These are phyloP conservation scores for Moesziomyces sp. DNA, from an alignment of 1,284 basidiomycete genomes.

Conservation along the genomic window DNA sequence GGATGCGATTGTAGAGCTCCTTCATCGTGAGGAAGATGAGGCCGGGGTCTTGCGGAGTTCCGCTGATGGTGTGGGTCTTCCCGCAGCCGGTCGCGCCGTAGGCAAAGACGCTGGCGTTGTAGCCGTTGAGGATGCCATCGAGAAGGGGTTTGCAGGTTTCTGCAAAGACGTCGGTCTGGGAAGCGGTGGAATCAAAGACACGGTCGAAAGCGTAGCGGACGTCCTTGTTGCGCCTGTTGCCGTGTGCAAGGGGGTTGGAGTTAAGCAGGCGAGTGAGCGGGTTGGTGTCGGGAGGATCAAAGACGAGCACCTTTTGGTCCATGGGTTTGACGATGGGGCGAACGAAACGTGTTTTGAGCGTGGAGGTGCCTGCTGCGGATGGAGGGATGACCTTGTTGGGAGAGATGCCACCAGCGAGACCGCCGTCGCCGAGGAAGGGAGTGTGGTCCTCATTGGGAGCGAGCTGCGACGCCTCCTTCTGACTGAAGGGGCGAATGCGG, in stretches of 20 bases:
- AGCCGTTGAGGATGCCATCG: slow-evolving; percentile 63
- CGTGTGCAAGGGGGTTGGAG: slow-evolving; percentile 29
- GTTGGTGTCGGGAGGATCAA: slow-evolving; percentile 64
- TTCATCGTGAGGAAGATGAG: slow-evolving; percentile 68
- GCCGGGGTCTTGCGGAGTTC: slow-evolving; percentile 62
- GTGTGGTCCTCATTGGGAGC: slow-evolving; percentile 55
- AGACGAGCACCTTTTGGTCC: slow-evolving; percentile 66
- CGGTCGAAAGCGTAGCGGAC: slow-evolving; percentile 67
- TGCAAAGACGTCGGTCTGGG: slow-evolving; percentile 61
- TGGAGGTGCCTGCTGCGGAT: slow-evolving; percentile 13
- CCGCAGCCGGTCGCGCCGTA: slow-evolving; percentile 67
- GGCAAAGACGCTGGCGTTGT: slow-evolving; percentile 67
- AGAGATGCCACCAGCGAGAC: slow-evolving; percentile 55
- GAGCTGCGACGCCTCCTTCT: slow-evolving; percentile 57
- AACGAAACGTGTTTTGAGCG: slow-evolving; percentile 53
- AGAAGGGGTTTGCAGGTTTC: slow-evolving; percentile 64
- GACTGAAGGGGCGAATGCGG: slow-evolving; percentile 65
- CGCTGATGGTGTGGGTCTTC: slow-evolving; percentile 67
- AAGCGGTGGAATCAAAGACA: slow-evolving; percentile 59
- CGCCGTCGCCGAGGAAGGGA: slow-evolving; percentile 67
- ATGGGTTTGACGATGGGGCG: slow-evolving; percentile 64
- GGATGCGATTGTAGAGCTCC: slow-evolving; percentile 64
- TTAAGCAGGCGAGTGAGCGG: slow-evolving; percentile 52
- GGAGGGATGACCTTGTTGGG: slow-evolving; percentile 46
- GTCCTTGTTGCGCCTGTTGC: slow-evolving; percentile 50